Evolutionary conservation across 495 filamentous ascomycete species (phyloP).

Genomic region (Penicillium psychrofluorescens): DNA sequence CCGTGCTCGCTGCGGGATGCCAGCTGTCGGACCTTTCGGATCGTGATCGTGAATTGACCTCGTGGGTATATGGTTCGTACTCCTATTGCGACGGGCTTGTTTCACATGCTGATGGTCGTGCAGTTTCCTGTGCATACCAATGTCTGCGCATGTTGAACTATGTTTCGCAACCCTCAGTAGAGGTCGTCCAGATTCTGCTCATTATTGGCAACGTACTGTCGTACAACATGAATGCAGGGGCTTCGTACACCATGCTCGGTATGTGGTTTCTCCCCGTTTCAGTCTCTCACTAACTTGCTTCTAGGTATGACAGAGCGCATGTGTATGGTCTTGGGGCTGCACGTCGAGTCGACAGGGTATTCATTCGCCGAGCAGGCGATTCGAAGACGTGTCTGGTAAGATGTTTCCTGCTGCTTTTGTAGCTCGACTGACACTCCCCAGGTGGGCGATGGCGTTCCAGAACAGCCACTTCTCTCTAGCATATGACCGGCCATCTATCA

Average conservation of each 20-base stretch:
- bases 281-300: not conserved
- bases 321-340: slow-evolving; percentile 52
- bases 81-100: not conserved
- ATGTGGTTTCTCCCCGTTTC: slow-evolving; percentile 6
- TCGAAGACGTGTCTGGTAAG: slow-evolving; percentile 38
- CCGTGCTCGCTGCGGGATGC: slow-evolving; percentile 70
- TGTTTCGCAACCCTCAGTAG: slow-evolving; percentile 48
- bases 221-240: slow-evolving; percentile 59
- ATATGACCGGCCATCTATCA: slow-evolving; percentile 52
- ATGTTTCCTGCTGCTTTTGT: not conserved
- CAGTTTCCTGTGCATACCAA: slow-evolving; percentile 57
- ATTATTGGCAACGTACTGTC: slow-evolving; percentile 55
- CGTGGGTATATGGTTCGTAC: slow-evolving; percentile 49
- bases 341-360: slow-evolving; percentile 42
- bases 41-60: slow-evolving; percentile 50
- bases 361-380: slow-evolving; percentile 25
- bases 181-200: slow-evolving; percentile 50
- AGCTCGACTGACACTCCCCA: slow-evolving; percentile 9
- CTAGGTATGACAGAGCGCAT: slow-evolving; percentile 52
- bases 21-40: slow-evolving; percentile 65
- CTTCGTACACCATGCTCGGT: slow-evolving; percentile 54
- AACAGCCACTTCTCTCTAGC: slow-evolving; percentile 55
- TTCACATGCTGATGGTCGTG: slow-evolving; percentile 3
- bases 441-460: slow-evolving; percentile 56
- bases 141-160: slow-evolving; percentile 57